Evolutionary conservation across 2,329 filamentous ascomycete species (phyloP), one percentile per base, ranked within the genome.

Genomic region (Samsoniella hepiali): DNA sequence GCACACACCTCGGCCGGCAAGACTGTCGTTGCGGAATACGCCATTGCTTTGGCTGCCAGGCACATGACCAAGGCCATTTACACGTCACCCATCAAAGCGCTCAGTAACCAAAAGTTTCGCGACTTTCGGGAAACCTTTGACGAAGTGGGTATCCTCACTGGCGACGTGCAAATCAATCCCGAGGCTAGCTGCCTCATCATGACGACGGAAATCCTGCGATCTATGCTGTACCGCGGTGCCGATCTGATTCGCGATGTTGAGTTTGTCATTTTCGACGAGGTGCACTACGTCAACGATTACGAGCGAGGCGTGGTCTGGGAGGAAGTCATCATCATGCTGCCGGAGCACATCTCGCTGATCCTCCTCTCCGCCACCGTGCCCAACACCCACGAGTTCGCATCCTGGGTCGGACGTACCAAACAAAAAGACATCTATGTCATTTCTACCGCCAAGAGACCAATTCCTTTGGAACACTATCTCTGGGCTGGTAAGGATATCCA

Each of bases 61-160:
- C 95, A 99, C 74, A 98, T 98, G 94, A 99, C 95, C 9, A 99
- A 99, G 75, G 94, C 95, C 29, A 99, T 99, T 67, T 99, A 99
- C 75, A 99, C 95, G 0, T 98, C 95, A 0, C 95, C 95, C 0
- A 99, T 99, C 80, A 99, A 99, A 75, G 95, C 95, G 2, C 80
- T 99, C 63, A 98, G 95, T 77, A 99, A 99, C 73, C 95, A 99
- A 73, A 99, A 99, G 75, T 99, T 98, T 76, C 87, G 95, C 67
- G 95, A 99, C 74, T 99, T 99, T 74, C 86, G 93, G 63, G 84
- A 88, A 63, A 88, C 86, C 0, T 99, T 99, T 71, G 93, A 96
- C 65, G 95, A 99, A 75, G 95, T 99, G 22, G 95, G 95, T 17
- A 98, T 99, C 67, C 78, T 99, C 67, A 99, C 95, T 0, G 95